Evolutionary conservation across 1,284 basidiomycete species (phyloP).

Genomic region (Leccinum huronense): DNA sequence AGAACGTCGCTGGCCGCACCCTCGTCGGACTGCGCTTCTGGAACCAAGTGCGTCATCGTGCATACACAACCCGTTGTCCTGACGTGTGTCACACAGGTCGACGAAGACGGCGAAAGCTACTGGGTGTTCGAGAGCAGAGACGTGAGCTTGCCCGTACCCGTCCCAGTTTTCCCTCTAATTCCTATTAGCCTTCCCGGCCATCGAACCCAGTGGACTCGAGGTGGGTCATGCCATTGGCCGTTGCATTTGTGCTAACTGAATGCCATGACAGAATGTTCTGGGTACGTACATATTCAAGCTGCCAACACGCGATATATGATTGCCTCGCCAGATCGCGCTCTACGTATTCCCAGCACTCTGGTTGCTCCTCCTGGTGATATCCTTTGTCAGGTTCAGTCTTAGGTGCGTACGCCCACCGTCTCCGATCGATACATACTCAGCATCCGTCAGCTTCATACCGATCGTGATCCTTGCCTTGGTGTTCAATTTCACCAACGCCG

Average conservation of each 20-base stretch:
- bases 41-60: conserved; percentile 70
- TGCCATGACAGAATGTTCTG: conserved; percentile 79
- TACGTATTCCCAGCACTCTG: conserved; percentile 90
- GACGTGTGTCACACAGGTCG: conserved; percentile 52
- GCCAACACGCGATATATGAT: conserved; percentile 13
- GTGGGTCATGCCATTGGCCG: conserved; percentile 44
- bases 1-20: conserved; percentile 91
- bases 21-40: conserved; percentile 92
- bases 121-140: conserved; percentile 97
- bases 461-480: conserved; percentile 86
- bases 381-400: conserved; percentile 83
- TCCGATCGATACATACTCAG: conserved; percentile 8
- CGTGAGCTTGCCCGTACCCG: conserved; percentile 47
- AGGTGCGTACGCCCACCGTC: conserved; percentile 47
- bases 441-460: conserved; percentile 67
- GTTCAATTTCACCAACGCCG: conserved; percentile 88
- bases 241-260: conserved; percentile 7
- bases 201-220: conserved; percentile 89
- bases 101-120: conserved; percentile 92
- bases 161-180: conserved; percentile 11
- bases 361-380: conserved; percentile 82
- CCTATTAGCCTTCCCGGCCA: conserved; percentile 76
- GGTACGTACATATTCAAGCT: conserved; percentile 44
- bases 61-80: conserved; percentile 7
- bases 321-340: conserved; percentile 65